These are phyloP conservation scores for Eremomyces bilateralis DNA, from an alignment of 495 filamentous ascomycete genomes.

Conservation along the genomic window DNA sequence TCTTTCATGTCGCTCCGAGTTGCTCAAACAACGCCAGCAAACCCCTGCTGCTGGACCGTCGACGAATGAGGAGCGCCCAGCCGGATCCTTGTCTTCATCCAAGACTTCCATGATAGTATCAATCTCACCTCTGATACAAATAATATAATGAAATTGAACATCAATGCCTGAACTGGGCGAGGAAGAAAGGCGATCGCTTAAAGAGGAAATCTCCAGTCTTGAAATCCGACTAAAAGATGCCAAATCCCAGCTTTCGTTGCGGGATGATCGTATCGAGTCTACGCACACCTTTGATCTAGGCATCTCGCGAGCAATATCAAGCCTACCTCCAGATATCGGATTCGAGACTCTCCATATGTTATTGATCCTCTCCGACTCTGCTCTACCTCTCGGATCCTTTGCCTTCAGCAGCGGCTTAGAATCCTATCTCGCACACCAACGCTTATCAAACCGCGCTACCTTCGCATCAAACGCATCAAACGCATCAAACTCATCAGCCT, in stretches of 20 bases:
- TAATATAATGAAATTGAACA: too few relatives aligned
- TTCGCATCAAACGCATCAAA: slow-evolving; percentile 15
- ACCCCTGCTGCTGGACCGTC: too few relatives aligned
- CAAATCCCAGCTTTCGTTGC: slow-evolving; percentile 7
- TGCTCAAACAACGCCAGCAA: too few relatives aligned
- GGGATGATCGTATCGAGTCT: background rate
- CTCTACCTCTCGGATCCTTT: slow-evolving; percentile 87
- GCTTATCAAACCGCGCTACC: slow-evolving; percentile 21
- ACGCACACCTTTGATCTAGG: slow-evolving; percentile 3
- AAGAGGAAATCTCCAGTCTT: slow-evolving; percentile 33
- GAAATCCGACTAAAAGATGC: slow-evolving; percentile 26
- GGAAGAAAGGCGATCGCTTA: too few relatives aligned
- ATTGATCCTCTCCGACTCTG: slow-evolving; percentile 84
- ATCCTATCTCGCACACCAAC: slow-evolving; percentile 72
- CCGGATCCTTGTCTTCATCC: too few relatives aligned
- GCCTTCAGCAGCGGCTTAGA: slow-evolving; percentile 90
- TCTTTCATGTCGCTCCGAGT: too few relatives aligned
- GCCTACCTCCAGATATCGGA: background rate
- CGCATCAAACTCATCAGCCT: slow-evolving; percentile 17
- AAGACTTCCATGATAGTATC: too few relatives aligned
- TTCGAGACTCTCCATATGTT: slow-evolving; percentile 42
- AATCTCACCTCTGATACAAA: too few relatives aligned
- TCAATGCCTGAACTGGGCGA: too few relatives aligned
- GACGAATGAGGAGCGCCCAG: too few relatives aligned
- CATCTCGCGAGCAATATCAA: slow-evolving; percentile 1